Conservation (phyloP, 176 grass and related monocot species). For the Aegilops bicornis region DNA sequence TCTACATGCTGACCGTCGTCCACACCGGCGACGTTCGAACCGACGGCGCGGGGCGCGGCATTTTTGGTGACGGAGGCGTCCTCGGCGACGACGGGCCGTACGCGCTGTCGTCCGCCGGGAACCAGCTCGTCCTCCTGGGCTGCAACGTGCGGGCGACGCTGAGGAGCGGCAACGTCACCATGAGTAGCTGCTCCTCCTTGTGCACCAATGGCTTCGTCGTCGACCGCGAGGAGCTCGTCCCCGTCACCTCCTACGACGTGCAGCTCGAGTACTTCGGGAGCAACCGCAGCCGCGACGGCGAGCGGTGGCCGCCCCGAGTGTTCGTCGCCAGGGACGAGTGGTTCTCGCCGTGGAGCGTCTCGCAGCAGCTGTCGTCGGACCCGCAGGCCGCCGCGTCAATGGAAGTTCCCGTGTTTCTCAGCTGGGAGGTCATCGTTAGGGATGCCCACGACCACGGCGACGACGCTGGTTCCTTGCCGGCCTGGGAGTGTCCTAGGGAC, state of each 20-base stretch:
- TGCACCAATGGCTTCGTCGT: neutral
- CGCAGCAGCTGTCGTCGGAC: neutral
- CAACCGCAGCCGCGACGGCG: neutral
- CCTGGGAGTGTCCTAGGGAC: neutral
- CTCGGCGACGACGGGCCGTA: neutral
- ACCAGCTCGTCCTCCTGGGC: neutral
- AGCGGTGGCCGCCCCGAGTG: neutral
- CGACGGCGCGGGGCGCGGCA: neutral
- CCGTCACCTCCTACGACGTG: neutral
- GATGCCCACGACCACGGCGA: no score
- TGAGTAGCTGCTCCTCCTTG: neutral
- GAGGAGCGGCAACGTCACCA: neutral
- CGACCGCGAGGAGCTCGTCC: neutral
- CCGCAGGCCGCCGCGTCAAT: neutral
- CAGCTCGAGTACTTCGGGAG: neutral
- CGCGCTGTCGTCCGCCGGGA: neutral
- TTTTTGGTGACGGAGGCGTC: neutral
- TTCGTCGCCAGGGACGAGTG: neutral
- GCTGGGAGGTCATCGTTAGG: neutral
- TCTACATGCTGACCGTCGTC: no score
- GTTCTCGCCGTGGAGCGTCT: neutral
- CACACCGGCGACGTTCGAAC: no score
- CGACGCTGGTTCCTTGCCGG: no score
- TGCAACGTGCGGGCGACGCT: neutral
- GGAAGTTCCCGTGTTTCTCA: neutral